phyloP scores from a whole-genome alignment of 305 asterid genomes.

The Plantago rigida region DNA sequence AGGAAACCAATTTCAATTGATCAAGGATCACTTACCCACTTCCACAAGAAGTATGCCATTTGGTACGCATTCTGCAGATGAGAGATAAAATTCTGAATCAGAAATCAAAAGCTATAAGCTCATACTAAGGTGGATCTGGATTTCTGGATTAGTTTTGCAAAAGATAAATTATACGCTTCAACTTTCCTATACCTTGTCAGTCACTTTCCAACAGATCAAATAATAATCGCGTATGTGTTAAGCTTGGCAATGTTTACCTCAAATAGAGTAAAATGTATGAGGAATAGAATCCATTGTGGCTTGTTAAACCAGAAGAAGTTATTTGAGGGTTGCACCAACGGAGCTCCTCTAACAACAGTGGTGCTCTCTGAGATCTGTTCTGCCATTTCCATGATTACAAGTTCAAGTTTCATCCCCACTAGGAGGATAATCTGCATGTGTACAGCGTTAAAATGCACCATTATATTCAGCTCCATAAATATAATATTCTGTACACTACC shows the following conservation, averaged over 20 bases:
- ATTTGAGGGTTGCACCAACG: conserved; percentile 53
- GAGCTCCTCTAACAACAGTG: conserved; percentile 53
- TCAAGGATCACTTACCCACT: conserved; percentile 41
- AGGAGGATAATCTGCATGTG: conserved; percentile 36
- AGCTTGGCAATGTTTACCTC: conserved; percentile 32
- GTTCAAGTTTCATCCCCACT: conserved; percentile 51
- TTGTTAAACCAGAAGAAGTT: conserved; percentile 60
- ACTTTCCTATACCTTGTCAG: not conserved
- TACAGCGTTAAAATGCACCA: too few relatives aligned
- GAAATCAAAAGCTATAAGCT: not conserved
- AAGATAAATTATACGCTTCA: not conserved
- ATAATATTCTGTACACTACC: too few relatives aligned
- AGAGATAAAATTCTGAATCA: not conserved
- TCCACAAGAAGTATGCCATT: conserved; percentile 68
- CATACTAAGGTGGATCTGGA: too few relatives aligned
- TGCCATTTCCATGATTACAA: conserved; percentile 61
- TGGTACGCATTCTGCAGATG: conserved; percentile 61
- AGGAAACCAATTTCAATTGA: not conserved
- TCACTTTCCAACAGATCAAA: not conserved
- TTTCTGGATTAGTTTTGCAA: not conserved
- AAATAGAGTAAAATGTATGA: conserved; percentile 61
- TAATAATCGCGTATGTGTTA: not conserved
- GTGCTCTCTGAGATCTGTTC: conserved; percentile 49
- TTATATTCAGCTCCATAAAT: too few relatives aligned
- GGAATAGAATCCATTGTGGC: conserved; percentile 51